These are phyloP conservation scores for Euphorbia corollata DNA, from an alignment of 441 rosid species.

Conservation along the genomic window DNA sequence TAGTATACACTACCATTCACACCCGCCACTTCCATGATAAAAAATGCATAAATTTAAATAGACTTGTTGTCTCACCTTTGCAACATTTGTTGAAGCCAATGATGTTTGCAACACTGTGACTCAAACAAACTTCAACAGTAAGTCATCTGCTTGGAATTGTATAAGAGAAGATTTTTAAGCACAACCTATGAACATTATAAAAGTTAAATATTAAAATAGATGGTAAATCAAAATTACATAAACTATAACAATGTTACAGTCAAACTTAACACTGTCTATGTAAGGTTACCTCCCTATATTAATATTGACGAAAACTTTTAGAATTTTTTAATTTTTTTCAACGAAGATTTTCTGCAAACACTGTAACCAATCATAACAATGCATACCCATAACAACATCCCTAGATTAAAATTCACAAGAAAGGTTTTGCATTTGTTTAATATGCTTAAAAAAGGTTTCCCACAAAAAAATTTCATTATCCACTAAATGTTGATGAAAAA, in stretches of 20 bases:
- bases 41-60: neutral
- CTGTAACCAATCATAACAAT: no score
- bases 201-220: neutral
- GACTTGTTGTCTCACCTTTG: constrained; percentile 51
- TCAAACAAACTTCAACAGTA: constrained; percentile 84
- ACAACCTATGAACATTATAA: constrained; percentile 46
- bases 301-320: neutral
- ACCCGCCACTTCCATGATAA: no score
- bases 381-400: no score
- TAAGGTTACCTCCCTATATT: neutral
- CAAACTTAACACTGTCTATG: neutral
- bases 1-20: no score
- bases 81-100: constrained; percentile 94
- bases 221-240: neutral
- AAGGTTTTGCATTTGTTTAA: no score
- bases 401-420: no score
- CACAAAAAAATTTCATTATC: no score
- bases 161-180: constrained; percentile 84
- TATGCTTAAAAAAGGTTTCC: no score
- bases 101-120: constrained; percentile 84
- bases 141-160: constrained; percentile 94
- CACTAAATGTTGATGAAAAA: no score
- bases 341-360: neutral
- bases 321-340: neutral
- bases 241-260: constrained; percentile 2